Conservation (phyloP, 441 rosid genomes). For the Lepidium campestre region DNA sequence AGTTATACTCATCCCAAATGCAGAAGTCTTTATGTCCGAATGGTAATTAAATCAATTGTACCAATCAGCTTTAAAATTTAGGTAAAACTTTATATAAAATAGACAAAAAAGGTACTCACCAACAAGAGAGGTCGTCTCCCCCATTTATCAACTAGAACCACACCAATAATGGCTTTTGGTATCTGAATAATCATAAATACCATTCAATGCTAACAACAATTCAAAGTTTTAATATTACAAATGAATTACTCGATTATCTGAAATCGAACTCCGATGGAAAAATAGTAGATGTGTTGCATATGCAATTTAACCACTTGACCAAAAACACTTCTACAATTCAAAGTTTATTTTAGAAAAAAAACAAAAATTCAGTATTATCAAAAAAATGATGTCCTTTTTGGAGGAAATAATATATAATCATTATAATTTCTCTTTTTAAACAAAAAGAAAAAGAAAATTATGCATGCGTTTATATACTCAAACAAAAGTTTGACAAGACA, state of each 20-base stretch:
- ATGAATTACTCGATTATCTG: not conserved
- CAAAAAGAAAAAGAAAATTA: too few relatives aligned
- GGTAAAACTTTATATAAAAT: too few relatives aligned
- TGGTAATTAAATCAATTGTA: not conserved
- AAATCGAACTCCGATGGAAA: too few relatives aligned
- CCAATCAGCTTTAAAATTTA: not conserved
- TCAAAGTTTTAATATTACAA: not conserved
- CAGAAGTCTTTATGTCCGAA: slow-evolving; percentile 31
- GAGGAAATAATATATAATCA: too few relatives aligned
- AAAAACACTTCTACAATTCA: too few relatives aligned
- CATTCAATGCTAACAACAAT: not conserved
- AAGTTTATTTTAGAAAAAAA: too few relatives aligned
- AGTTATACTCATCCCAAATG: slow-evolving; percentile 31
- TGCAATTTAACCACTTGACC: too few relatives aligned
- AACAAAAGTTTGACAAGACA: not conserved
- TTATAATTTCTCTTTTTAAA: not conserved
- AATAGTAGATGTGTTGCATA: too few relatives aligned
- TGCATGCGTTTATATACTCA: too few relatives aligned
- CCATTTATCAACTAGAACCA: slow-evolving; percentile 40
- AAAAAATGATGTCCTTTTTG: too few relatives aligned
- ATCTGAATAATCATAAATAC: slow-evolving; percentile 25
- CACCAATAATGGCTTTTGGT: slow-evolving; percentile 28
- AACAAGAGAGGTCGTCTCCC: slow-evolving; percentile 54
- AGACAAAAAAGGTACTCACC: slow-evolving; percentile 2
- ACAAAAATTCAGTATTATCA: too few relatives aligned